Base-by-base conservation (phyloP, 352 stramenopile genomes). In the Globisporangium cylindrosporum region DNA sequence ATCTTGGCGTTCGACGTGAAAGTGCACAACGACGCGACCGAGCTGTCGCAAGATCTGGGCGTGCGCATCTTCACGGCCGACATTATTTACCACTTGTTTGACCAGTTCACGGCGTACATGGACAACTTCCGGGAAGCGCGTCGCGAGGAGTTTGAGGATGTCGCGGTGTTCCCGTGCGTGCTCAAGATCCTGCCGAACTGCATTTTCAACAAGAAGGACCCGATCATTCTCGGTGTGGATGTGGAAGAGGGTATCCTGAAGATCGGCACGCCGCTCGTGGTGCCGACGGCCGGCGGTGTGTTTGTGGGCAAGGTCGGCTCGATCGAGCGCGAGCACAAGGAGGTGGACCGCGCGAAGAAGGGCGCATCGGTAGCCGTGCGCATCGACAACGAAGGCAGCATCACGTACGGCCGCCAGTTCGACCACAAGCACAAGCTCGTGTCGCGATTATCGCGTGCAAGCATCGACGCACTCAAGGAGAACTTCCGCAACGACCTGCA, bases 81-180 rank as follows among this genome's bases (percentile, higher is more conserved):
- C 73, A 99, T 99, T 73, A 99, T 99, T 81, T 99, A 99, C 83
- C 97, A 99, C 84, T 82, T 99, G 59, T 99, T 99, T 73, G 97
- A 99, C 80, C 97, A 99, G 74, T 99, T 99, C 79, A 99, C 95
- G 53, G 82, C 90, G 10, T 99, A 99, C 80, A 98, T 99, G 75
- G 94, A 98, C 69, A 91, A 98, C 69, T 96, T 99, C 59, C 95
- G 90, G 60, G 87, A 97, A 75, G 81, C 89, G 54, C 83, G 95
- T 63, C 84, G 93, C 34, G 88, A 98, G 67, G 93, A 98, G 74
- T 97, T 98, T 66, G 93, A 86, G 0, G 82, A 92, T 58, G 78
- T 97, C n/a, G 94, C 93, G 14, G 93, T 98, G 29, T 98, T 98
- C 77, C 97, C 97, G 25, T 97, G 88, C 72, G 89, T 99, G 62